These are phyloP conservation scores for Epichloe glyceriae DNA, from an alignment of 2,329 filamentous ascomycete species.

Conservation along the genomic window DNA sequence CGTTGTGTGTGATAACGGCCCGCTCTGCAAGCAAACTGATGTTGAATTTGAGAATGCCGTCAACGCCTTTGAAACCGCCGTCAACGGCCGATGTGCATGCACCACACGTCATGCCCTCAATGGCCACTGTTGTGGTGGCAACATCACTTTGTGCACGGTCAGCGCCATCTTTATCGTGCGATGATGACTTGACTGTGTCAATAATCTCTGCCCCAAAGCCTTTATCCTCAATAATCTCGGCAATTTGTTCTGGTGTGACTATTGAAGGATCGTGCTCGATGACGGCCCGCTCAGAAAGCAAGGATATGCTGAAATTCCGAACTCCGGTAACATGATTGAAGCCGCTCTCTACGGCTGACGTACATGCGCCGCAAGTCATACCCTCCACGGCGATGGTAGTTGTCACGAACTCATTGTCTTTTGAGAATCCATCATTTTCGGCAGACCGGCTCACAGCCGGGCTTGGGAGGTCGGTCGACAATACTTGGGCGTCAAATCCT, in stretches of 20 bases:
- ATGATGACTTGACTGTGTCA: conserved; percentile 46
- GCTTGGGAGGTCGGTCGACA: conserved; percentile 64
- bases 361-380: conserved; percentile 88
- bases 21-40: conserved; percentile 89
- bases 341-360: conserved; percentile 69
- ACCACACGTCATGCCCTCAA: conserved; percentile 96
- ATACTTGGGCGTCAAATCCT: conserved; percentile 80
- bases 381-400: conserved; percentile 71
- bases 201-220: conserved; percentile 73
- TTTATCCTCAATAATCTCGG: conserved; percentile 52
- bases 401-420: conserved; percentile 36
- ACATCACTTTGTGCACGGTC: conserved; percentile 23
- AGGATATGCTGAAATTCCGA: conserved; percentile 65
- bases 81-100: conserved; percentile 91
- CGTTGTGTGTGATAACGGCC: conserved; percentile 76
- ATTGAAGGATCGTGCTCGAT: conserved; percentile 60
- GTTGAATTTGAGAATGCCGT: conserved; percentile 79
- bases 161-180: conserved; percentile 15
- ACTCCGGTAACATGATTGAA: conserved; percentile 65
- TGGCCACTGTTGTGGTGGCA: conserved; percentile 69
- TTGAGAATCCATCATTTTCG: conserved; percentile 22
- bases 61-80: conserved; percentile 61
- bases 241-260: conserved; percentile 38
- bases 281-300: conserved; percentile 74
- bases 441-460: conserved; percentile 29